These are phyloP conservation scores for Lachancea nothofagi DNA, from an alignment of 805 yeast genomes.

Conservation along the genomic window DNA sequence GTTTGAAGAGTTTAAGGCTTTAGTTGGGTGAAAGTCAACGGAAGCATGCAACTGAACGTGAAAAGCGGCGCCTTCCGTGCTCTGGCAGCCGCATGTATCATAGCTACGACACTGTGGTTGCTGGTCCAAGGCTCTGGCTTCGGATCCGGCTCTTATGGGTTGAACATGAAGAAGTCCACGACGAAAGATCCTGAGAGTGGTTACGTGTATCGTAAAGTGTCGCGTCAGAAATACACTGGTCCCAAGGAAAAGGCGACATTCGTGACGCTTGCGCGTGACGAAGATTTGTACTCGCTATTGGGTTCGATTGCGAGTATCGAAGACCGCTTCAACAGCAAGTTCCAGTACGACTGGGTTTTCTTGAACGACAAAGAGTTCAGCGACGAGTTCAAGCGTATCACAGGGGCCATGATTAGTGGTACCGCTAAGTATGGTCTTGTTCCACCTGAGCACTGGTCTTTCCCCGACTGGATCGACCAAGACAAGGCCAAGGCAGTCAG, in stretches of 20 bases:
- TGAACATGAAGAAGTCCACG: background rate
- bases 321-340: conserved; percentile 71
- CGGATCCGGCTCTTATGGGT: conserved; percentile 1
- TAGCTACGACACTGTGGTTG: conserved; percentile 6
- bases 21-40: background rate
- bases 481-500: conserved; percentile 62
- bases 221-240: conserved; percentile 16
- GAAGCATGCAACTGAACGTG: conserved; percentile 5
- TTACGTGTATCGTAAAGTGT: conserved; percentile 14
- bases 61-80: conserved; percentile 5
- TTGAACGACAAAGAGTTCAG: conserved; percentile 74
- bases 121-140: conserved; percentile 6
- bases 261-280: conserved; percentile 63
- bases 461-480: conserved; percentile 74
- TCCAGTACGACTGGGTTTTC: conserved; percentile 88
- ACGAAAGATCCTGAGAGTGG: conserved; percentile 9
- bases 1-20: too few species aligned
- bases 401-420: conserved; percentile 57
- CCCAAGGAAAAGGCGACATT: conserved; percentile 28
- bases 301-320: conserved; percentile 65
- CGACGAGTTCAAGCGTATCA: conserved; percentile 58
- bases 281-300: conserved; percentile 52
- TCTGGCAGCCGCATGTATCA: conserved; percentile 6
- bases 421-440: conserved; percentile 64
- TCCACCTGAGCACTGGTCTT: conserved; percentile 79